Evolutionary conservation across 306 rosid species (phyloP).

Genomic region (Neltuma alba): DNA sequence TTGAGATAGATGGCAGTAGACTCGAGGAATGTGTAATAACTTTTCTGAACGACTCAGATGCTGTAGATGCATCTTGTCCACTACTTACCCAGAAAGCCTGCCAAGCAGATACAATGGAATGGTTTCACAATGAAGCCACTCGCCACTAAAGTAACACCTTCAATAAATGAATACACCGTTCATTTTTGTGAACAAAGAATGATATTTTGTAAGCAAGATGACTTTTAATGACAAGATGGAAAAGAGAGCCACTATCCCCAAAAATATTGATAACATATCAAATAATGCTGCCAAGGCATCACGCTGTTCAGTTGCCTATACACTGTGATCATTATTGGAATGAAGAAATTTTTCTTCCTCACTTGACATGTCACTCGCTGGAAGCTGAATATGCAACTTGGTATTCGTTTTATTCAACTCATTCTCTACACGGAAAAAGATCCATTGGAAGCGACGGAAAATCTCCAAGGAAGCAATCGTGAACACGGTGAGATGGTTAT

Average conservation of each 20-base stretch:
- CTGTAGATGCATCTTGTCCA: background rate
- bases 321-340: constrained; percentile 55
- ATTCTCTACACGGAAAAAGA: constrained; percentile 94
- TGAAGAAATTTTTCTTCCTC: constrained; percentile 76
- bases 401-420: constrained; percentile 85
- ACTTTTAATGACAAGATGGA: background rate
- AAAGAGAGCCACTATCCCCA: background rate
- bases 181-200: constrained; percentile 19
- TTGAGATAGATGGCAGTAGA: too few species aligned
- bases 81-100: background rate
- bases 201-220: background rate
- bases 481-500: constrained; percentile 88
- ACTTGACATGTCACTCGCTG: constrained; percentile 56
- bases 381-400: constrained; percentile 65
- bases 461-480: constrained; percentile 84
- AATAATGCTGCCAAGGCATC: constrained; percentile 23
- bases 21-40: too few species aligned
- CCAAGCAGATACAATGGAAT: background rate
- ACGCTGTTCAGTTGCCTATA: constrained; percentile 47
- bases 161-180: background rate
- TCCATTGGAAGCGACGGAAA: constrained; percentile 98
- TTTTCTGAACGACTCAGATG: background rate
- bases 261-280: background rate
- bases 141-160: background rate
- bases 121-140: background rate